Conservation (phyloP, 2,329 filamentous ascomycete genomes). For the Neurospora sp. region DNA sequence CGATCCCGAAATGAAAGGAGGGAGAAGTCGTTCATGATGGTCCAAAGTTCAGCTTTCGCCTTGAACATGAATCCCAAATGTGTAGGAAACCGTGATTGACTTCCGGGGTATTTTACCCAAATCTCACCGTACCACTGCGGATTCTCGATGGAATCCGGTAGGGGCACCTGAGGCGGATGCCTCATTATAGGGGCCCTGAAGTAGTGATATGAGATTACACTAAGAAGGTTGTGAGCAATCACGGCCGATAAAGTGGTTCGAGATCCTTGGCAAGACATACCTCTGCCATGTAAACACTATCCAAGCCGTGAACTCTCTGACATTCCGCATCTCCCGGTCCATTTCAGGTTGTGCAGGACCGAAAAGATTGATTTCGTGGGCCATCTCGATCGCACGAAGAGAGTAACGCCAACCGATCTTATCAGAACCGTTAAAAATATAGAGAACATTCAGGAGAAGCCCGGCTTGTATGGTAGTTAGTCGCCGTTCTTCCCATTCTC, state of each 20-base stretch:
- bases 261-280: constrained; percentile 13
- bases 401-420: constrained; percentile 27
- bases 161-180: constrained; percentile 14
- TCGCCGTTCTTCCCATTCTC: constrained; percentile 15
- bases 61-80: constrained; percentile 20
- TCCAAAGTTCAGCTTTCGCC: constrained; percentile 20
- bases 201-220: constrained; percentile 18
- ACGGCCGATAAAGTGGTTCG: background rate
- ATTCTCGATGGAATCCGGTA: constrained; percentile 21
- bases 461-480: constrained; percentile 27
- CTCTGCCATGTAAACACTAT: constrained; percentile 23
- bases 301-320: constrained; percentile 25
- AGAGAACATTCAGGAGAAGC: constrained; percentile 21
- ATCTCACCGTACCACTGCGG: constrained; percentile 23
- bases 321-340: constrained; percentile 14
- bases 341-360: constrained; percentile 7
- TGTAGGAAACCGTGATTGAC: constrained; percentile 14
- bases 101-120: constrained; percentile 22
- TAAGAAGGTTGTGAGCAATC: constrained; percentile 3
- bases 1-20: constrained; percentile 12
- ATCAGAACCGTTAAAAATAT: constrained; percentile 26
- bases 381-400: constrained; percentile 24
- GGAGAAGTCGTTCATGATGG: constrained; percentile 20
- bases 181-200: constrained; percentile 16
- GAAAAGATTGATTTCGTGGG: constrained; percentile 24